These are phyloP conservation scores for Leccinum incarnatum DNA, from an alignment of 768 basidiomycete species.

Conservation along the genomic window DNA sequence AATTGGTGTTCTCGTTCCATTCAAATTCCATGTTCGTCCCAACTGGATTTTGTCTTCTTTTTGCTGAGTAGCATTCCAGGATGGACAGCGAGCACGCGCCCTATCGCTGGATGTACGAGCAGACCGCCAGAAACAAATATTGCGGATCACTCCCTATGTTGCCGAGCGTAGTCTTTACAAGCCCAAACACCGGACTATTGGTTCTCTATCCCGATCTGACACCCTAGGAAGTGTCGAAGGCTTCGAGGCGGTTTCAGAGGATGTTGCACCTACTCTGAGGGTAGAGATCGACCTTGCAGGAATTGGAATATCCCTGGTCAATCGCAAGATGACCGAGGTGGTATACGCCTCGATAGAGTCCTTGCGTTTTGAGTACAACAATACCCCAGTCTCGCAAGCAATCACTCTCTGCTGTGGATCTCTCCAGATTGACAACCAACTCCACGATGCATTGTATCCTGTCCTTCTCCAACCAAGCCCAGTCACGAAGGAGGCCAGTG, in stretches of 20 bases:
- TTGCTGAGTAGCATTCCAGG: constrained; percentile 33
- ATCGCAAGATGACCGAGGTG: constrained; percentile 84
- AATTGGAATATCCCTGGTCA: constrained; percentile 89
- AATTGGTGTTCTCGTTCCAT: constrained; percentile 88
- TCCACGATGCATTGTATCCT: constrained; percentile 93
- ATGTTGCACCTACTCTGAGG: constrained; percentile 61
- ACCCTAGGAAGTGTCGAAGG: constrained; percentile 66
- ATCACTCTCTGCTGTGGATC: constrained; percentile 79
- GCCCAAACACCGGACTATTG: constrained; percentile 53
- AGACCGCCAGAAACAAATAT: constrained; percentile 77
- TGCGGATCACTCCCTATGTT: constrained; percentile 85
- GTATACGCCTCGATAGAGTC: constrained; percentile 79
- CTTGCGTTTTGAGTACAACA: constrained; percentile 81
- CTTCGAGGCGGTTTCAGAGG: constrained; percentile 84
- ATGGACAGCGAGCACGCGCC: constrained; percentile 52
- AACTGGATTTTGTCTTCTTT: neutral
- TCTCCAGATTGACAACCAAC: constrained; percentile 95
- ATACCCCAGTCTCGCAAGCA: constrained; percentile 75
- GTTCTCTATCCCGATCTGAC: constrained; percentile 58
- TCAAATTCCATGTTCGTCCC: constrained; percentile 70
- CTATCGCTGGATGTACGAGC: constrained; percentile 93
- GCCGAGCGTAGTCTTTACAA: constrained; percentile 87
- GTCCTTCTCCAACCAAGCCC: constrained; percentile 95
- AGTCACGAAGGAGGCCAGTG: constrained; percentile 69
- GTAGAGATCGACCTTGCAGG: constrained; percentile 81